These are phyloP conservation scores for Nannochloris sp. DNA, from an alignment of 139 green algal genomes.

Conservation along the genomic window DNA sequence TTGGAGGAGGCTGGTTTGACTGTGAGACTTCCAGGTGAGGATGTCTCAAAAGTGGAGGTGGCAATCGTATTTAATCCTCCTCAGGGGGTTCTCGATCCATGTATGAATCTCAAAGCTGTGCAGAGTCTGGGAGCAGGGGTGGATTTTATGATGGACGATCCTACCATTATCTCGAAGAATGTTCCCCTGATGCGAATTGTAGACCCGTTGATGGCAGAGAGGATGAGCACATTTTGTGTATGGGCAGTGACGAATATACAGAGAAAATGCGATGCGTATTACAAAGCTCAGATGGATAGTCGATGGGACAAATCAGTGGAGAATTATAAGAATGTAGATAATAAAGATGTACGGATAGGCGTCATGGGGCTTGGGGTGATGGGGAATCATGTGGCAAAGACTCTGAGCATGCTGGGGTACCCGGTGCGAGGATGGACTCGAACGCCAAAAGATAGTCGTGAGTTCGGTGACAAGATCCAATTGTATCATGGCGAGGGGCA, in stretches of 20 bases:
- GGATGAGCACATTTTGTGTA: slow-evolving; percentile 56
- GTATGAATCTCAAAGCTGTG: slow-evolving; percentile 29
- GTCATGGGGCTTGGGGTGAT: slow-evolving; percentile 23
- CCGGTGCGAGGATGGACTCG: slow-evolving; percentile 41
- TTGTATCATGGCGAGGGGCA: slow-evolving; percentile 19
- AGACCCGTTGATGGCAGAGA: slow-evolving; percentile 49
- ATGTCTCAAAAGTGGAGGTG: slow-evolving; percentile 10
- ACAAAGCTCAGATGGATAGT: slow-evolving; percentile 14
- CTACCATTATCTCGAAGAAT: slow-evolving; percentile 17
- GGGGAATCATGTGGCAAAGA: slow-evolving; percentile 6
- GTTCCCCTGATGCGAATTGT: slow-evolving; percentile 43
- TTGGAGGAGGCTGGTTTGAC: slow-evolving; percentile 13
- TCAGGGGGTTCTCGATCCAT: slow-evolving; percentile 12
- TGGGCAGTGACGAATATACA: slow-evolving; percentile 31
- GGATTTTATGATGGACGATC: slow-evolving; percentile 32
- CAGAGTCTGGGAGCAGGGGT: slow-evolving; percentile 50
- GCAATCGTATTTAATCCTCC: background rate
- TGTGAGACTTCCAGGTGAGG: slow-evolving; percentile 1
- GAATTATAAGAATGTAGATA: slow-evolving; percentile 24
- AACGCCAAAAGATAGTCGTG: background rate
- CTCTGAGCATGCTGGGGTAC: slow-evolving; percentile 36
- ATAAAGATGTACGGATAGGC: slow-evolving; percentile 17
- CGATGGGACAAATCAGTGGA: slow-evolving; percentile 28
- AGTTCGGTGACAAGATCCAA: background rate
- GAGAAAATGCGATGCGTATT: slow-evolving; percentile 24